Percentiles rank a stretch among this genome's conserved stretches.
These are phyloP conservation scores for Emericellopsis terricola DNA, from an alignment of 495 filamentous ascomycete species.

Conservation along the genomic window DNA sequence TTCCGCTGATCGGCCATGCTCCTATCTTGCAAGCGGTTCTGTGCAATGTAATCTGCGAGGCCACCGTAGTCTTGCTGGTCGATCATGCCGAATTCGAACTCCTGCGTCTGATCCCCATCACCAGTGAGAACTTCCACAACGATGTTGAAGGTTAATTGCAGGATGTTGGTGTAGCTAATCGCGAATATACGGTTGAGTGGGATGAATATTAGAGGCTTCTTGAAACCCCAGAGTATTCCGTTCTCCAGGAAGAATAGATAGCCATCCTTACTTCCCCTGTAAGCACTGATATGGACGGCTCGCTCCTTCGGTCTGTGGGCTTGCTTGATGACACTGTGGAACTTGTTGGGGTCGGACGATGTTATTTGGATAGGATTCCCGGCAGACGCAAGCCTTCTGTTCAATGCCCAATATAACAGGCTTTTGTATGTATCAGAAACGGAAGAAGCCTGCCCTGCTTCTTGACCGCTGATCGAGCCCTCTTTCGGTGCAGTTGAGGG, in stretches of 20 bases:
- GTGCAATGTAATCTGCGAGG: constrained; percentile 71
- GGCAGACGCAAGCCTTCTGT: constrained; percentile 36
- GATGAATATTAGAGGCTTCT: constrained; percentile 82
- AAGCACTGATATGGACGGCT: constrained; percentile 82
- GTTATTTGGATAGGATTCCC: constrained; percentile 40
- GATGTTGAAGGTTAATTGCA: constrained; percentile 89
- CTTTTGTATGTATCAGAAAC: constrained; percentile 43
- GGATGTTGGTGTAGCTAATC: constrained; percentile 74
- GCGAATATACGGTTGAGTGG: constrained; percentile 61
- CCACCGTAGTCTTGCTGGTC: constrained; percentile 70
- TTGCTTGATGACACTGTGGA: constrained; percentile 60
- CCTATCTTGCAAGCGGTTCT: constrained; percentile 69
- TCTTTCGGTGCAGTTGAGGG: constrained; percentile 53
- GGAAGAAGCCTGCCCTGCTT: constrained; percentile 24
- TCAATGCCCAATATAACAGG: constrained; percentile 41
- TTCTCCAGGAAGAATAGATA: constrained; percentile 76
- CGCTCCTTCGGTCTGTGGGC: constrained; percentile 78
- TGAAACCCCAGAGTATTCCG: constrained; percentile 87
- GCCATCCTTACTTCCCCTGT: constrained; percentile 87
- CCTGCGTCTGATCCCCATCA: constrained; percentile 34
- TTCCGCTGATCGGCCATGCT: constrained; percentile 78
- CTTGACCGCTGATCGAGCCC: constrained; percentile 27
- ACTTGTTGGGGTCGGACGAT: constrained; percentile 52
- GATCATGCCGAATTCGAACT: constrained; percentile 73
- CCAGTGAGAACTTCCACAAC: constrained; percentile 41